phyloP scores from a whole-genome alignment of 495 filamentous ascomycete species.

The Annulohypoxylon maeteangense region DNA sequence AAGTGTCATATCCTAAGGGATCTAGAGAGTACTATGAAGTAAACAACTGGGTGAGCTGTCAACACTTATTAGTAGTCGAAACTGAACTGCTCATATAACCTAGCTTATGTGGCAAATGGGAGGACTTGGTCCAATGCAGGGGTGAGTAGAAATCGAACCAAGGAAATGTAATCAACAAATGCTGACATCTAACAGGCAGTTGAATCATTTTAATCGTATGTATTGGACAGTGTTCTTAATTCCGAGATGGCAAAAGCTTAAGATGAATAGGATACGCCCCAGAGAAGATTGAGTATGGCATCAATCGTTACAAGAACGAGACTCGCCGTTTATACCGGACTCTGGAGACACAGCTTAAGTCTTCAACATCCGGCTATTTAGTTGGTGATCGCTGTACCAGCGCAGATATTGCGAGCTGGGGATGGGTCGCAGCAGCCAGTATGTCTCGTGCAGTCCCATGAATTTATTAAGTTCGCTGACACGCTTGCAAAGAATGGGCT shows the following conservation, averaged over 20 bases:
- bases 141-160: slow-evolving; percentile 47
- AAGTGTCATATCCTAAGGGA: slow-evolving; percentile 81
- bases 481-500: slow-evolving; percentile 65
- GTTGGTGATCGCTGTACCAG: slow-evolving; percentile 84
- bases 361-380: slow-evolving; percentile 72
- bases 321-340: slow-evolving; percentile 82
- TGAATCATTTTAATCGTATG: slow-evolving; percentile 84
- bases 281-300: slow-evolving; percentile 85
- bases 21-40: slow-evolving; percentile 80
- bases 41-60: slow-evolving; percentile 72
- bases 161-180: background rate
- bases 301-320: slow-evolving; percentile 85
- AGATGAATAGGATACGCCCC: slow-evolving; percentile 72
- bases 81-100: background rate
- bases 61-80: background rate
- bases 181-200: slow-evolving; percentile 56
- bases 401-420: slow-evolving; percentile 85
- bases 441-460: slow-evolving; percentile 21
- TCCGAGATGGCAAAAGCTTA: slow-evolving; percentile 7
- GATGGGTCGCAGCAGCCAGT: slow-evolving; percentile 70
- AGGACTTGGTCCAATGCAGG: slow-evolving; percentile 92
- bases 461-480: background rate
- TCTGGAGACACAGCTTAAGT: slow-evolving; percentile 76
- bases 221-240: background rate
- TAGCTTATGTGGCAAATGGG: slow-evolving; percentile 67